Percentiles rank a stretch among this genome's conserved stretches.
These are phyloP conservation scores for Linnemannia zychae DNA, from an alignment of 192 early-diverging fungal genomes.

Conservation along the genomic window DNA sequence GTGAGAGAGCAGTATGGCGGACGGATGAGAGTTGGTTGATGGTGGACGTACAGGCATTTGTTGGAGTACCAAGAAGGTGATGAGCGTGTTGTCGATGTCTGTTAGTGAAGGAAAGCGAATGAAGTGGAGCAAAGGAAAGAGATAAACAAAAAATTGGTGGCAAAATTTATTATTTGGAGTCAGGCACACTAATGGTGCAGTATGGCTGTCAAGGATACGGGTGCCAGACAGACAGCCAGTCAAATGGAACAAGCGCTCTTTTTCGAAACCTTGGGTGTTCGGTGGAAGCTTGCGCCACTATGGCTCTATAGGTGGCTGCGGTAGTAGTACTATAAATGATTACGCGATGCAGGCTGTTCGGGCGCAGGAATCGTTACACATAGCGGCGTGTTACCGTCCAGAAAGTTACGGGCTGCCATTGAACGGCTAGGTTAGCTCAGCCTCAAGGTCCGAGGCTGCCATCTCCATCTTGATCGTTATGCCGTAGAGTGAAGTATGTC, in stretches of 20 bases:
- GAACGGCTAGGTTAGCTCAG: background rate
- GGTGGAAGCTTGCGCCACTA: too few species aligned
- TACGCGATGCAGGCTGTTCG: too few species aligned
- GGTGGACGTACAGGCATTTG: background rate
- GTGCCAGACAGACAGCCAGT: too few species aligned
- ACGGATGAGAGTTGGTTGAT: background rate
- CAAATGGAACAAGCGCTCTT: too few species aligned
- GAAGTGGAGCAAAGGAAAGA: background rate
- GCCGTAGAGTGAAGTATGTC: background rate
- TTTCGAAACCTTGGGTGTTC: too few species aligned
- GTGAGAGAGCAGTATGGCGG: background rate
- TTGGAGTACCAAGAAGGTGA: background rate
- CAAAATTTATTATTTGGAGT: background rate
- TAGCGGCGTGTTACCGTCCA: too few species aligned
- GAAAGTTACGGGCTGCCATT: too few species aligned
- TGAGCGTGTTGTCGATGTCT: background rate
- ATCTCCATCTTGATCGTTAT: background rate
- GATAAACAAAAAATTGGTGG: background rate
- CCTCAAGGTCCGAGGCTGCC: background rate
- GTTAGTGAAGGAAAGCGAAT: background rate
- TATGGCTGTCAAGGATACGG: too few species aligned
- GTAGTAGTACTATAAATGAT: too few species aligned
- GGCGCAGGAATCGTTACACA: too few species aligned
- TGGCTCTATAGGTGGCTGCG: too few species aligned
- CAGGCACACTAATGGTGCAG: background rate